Percentiles rank a stretch among this genome's conserved stretches.
phyloP scores from a whole-genome alignment of 2,329 filamentous ascomycete species.

The Aspergillus ibericus region DNA sequence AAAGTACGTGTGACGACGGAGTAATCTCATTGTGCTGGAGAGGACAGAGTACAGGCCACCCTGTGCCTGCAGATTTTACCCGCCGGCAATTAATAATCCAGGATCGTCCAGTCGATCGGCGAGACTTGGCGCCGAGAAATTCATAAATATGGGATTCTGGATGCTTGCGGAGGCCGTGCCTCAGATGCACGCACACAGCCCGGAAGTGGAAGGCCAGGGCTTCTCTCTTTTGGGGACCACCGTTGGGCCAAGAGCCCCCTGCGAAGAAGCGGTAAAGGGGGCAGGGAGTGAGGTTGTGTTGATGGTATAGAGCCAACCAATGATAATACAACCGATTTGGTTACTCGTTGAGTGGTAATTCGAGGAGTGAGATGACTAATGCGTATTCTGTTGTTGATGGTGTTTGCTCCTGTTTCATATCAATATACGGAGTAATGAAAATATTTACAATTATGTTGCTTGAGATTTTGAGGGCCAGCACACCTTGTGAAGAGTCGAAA shows the following conservation, averaged over 20 bases:
- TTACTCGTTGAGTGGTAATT: too few relatives aligned
- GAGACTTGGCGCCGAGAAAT: neutral
- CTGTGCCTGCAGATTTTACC: neutral
- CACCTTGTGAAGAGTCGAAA: too few relatives aligned
- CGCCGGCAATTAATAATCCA: neutral
- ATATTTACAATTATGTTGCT: too few relatives aligned
- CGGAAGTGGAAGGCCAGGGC: neutral
- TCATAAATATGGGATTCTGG: neutral
- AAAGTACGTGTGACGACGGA: neutral
- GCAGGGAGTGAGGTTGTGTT: neutral
- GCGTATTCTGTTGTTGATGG: too few relatives aligned
- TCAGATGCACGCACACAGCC: neutral
- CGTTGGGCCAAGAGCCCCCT: neutral
- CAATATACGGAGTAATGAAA: too few relatives aligned
- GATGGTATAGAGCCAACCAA: neutral
- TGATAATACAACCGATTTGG: too few relatives aligned
- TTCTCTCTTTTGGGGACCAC: neutral
- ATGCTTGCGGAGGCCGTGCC: neutral
- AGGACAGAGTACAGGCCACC: neutral
- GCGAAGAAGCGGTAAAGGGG: neutral
- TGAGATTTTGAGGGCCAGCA: too few relatives aligned
- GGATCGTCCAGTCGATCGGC: neutral
- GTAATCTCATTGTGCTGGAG: neutral
- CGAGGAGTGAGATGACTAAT: too few relatives aligned
- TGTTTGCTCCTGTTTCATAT: too few relatives aligned